Evolutionary conservation across 2,329 filamentous ascomycete genomes (phyloP).

Genomic region (Stagonosporopsis tanaceti): DNA sequence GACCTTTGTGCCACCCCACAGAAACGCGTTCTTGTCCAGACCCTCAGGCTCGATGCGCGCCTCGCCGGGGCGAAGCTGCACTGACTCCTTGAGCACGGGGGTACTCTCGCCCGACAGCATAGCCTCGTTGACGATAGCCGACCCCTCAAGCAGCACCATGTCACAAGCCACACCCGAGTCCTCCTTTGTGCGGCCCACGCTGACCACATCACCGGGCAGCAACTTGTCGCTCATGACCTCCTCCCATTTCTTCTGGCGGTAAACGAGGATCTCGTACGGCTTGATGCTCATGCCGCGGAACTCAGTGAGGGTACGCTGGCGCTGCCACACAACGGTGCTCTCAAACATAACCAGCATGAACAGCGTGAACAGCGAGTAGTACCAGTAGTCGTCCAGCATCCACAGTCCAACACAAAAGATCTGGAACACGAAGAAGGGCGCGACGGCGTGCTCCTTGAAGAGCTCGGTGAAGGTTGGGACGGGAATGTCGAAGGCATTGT

Average conservation of each 20-base stretch:
- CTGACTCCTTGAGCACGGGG: slow-evolving; percentile 92
- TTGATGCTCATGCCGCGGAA: slow-evolving; percentile 99
- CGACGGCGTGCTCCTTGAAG: slow-evolving; percentile 97
- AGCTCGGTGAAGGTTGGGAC: slow-evolving; percentile 95
- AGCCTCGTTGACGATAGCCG: slow-evolving; percentile 97
- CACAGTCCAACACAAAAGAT: slow-evolving; percentile 97
- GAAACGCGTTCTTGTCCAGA: slow-evolving; percentile 94
- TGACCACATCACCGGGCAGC: slow-evolving; percentile 91
- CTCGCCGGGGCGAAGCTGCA: slow-evolving; percentile 86
- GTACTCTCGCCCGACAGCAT: slow-evolving; percentile 99
- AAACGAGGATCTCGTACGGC: slow-evolving; percentile 93
- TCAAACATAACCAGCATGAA: slow-evolving; percentile 99
- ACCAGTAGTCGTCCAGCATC: slow-evolving; percentile 99
- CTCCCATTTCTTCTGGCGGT: slow-evolving; percentile 84
- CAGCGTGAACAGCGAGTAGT: slow-evolving; percentile 98
- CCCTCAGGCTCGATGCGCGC: slow-evolving; percentile 85
- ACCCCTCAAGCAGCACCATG: slow-evolving; percentile 93
- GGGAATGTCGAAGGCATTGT: slow-evolving; percentile 96
- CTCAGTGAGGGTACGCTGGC: slow-evolving; percentile 92
- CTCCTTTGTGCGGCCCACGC: slow-evolving; percentile 92
- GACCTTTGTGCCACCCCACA: slow-evolving; percentile 97
- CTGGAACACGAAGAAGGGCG: slow-evolving; percentile 99
- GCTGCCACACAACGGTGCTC: slow-evolving; percentile 98
- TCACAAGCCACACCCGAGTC: slow-evolving; percentile 97
- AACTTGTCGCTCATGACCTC: slow-evolving; percentile 91